A percentile compares a stretch with the other conserved stretches of the same genome.
These are phyloP conservation scores for Syzygium jambos DNA, from an alignment of 345 rosid species.

Conservation along the genomic window DNA sequence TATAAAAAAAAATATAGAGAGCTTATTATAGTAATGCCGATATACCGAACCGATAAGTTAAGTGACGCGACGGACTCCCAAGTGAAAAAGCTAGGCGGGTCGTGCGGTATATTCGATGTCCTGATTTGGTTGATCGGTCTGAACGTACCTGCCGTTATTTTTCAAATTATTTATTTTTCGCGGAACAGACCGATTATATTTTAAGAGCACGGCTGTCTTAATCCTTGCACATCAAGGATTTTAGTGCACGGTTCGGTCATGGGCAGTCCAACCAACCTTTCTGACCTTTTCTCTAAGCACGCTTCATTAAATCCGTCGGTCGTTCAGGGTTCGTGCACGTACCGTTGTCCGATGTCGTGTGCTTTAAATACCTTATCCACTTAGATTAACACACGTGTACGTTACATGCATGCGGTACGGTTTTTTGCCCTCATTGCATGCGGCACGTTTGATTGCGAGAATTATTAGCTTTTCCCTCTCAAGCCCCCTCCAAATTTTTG, in stretches of 20 bases:
- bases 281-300: neutral
- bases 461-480: neutral
- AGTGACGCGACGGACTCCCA: neutral
- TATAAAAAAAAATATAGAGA: neutral
- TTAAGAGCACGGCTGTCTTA: neutral
- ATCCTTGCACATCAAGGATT: neutral
- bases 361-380: neutral
- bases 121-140: neutral
- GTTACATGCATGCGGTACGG: neutral
- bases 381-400: neutral
- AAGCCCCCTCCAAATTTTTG: neutral
- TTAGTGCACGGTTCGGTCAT: neutral
- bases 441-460: neutral
- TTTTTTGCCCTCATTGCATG: no score
- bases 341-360: neutral
- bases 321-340: neutral
- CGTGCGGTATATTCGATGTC: neutral
- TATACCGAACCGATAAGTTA: neutral
- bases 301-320: neutral
- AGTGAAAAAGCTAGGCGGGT: neutral
- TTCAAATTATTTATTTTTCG: no score
- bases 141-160: fast-evolving
- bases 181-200: neutral
- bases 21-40: neutral
- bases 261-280: neutral